Evolutionary conservation across 2,329 filamentous ascomycete genomes (phyloP).

Genomic region (Apiospora malaysiana): DNA sequence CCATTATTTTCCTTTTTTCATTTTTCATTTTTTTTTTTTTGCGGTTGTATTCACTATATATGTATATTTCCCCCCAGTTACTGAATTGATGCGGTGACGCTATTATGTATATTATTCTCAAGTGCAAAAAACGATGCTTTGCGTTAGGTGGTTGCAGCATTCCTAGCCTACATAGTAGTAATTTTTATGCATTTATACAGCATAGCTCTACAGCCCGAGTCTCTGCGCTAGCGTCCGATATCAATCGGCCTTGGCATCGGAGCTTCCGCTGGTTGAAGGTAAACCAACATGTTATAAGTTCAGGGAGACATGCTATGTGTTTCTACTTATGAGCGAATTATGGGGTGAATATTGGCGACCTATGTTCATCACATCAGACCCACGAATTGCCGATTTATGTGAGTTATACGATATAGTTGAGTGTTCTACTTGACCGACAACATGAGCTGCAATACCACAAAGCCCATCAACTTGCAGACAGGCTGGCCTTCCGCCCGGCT

Average conservation of each 20-base stretch:
- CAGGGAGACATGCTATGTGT: not conserved
- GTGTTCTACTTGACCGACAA: not conserved
- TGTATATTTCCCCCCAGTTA: no score
- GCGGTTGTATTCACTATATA: no score
- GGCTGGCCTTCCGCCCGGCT: conserved; percentile 45
- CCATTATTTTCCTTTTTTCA: not conserved
- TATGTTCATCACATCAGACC: accelerated
- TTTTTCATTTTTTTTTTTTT: not conserved
- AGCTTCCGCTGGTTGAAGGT: not conserved
- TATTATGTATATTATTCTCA: no score
- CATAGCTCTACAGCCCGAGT: not conserved
- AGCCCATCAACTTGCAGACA: conserved; percentile 37
- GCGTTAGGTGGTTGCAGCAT: no score
- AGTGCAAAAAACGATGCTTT: no score
- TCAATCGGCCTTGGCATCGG: conserved; percentile 1
- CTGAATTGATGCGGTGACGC: no score
- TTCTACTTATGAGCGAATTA: not conserved
- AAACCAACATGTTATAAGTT: not conserved
- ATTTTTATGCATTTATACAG: not conserved
- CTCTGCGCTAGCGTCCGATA: conserved; percentile 8
- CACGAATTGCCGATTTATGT: not conserved
- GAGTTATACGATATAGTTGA: not conserved
- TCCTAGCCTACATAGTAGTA: no score
- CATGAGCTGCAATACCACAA: not conserved
- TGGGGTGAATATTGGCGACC: not conserved